phyloP scores from a whole-genome alignment of 768 basidiomycete species.

The Boletus vinaceobasis region DNA sequence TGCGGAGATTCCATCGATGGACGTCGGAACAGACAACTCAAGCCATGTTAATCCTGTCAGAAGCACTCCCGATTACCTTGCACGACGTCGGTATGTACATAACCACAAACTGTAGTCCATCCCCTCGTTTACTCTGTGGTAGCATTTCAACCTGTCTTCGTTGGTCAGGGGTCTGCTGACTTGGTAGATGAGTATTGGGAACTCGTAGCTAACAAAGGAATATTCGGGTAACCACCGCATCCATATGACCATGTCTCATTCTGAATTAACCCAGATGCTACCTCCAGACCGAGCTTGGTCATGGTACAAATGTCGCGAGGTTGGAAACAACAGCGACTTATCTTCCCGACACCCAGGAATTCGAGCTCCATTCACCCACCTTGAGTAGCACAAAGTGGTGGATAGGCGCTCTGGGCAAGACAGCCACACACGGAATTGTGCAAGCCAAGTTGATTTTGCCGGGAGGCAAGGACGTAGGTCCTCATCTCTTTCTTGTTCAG shows the following conservation, averaged over 20 bases:
- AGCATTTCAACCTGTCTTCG: conserved; percentile 67
- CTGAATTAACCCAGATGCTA: conserved; percentile 46
- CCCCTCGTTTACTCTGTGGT: conserved; percentile 3
- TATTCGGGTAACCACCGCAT: conserved; percentile 42
- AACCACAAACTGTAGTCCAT: conserved; percentile 23
- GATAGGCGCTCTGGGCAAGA: conserved; percentile 71
- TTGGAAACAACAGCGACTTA: conserved; percentile 79
- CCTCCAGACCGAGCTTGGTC: conserved; percentile 75
- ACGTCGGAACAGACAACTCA: conserved; percentile 41
- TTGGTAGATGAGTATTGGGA: conserved; percentile 51
- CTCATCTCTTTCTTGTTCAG: conserved; percentile 74
- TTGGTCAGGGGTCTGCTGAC: conserved; percentile 54
- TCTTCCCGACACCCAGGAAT: conserved; percentile 60
- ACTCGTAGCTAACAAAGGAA: conserved; percentile 51
- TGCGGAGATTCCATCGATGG: conserved; percentile 56
- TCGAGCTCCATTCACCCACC: conserved; percentile 74
- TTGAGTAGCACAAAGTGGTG: conserved; percentile 81
- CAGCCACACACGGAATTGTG: conserved; percentile 70
- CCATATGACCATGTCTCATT: not conserved
- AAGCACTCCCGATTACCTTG: conserved; percentile 46
- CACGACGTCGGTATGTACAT: conserved; percentile 37
- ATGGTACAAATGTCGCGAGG: conserved; percentile 66
- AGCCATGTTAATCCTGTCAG: conserved; percentile 51
- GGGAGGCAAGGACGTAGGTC: conserved; percentile 57
- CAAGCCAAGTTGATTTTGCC: conserved; percentile 73